Evolutionary conservation across 176 grass and related monocot genomes (phyloP).

Genomic region (Avena eriantha): DNA sequence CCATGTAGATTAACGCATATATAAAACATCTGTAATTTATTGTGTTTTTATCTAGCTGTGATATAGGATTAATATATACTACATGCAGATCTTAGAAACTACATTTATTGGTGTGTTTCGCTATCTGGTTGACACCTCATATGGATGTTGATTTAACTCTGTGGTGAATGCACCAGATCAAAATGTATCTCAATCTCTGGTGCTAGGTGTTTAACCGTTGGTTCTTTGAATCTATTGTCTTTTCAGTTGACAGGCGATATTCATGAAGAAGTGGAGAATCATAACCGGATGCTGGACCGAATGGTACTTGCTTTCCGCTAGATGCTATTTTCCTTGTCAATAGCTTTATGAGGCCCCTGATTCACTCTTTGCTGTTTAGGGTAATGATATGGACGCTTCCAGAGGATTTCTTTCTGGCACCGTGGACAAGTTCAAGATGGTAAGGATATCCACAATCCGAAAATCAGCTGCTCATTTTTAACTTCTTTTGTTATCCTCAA

Average conservation of each 20-base stretch:
- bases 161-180: not conserved
- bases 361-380: constrained; percentile 51
- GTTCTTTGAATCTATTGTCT: constrained; percentile 43
- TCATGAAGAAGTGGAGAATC: constrained; percentile 89
- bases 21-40: not conserved
- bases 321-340: constrained; percentile 3
- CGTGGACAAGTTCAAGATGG: constrained; percentile 85
- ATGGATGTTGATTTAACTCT: not conserved
- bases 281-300: constrained; percentile 78
- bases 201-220: not conserved
- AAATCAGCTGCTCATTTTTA: not conserved
- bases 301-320: constrained; percentile 60
- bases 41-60: not conserved
- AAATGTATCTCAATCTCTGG: not conserved
- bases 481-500: constrained; percentile 8
- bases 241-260: constrained; percentile 84
- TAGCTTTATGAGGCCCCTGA: not conserved
- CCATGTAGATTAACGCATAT: not conserved
- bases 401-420: constrained; percentile 89
- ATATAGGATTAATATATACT: not conserved
- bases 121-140: not conserved
- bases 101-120: not conserved
- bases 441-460: constrained; percentile 28
- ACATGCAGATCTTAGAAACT: not conserved
- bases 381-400: constrained; percentile 89